A percentile compares a stretch with the other conserved stretches of the same genome.
Conservation (phyloP, 2,329 filamentous ascomycete genomes). For the Epicoccum sorghinum region DNA sequence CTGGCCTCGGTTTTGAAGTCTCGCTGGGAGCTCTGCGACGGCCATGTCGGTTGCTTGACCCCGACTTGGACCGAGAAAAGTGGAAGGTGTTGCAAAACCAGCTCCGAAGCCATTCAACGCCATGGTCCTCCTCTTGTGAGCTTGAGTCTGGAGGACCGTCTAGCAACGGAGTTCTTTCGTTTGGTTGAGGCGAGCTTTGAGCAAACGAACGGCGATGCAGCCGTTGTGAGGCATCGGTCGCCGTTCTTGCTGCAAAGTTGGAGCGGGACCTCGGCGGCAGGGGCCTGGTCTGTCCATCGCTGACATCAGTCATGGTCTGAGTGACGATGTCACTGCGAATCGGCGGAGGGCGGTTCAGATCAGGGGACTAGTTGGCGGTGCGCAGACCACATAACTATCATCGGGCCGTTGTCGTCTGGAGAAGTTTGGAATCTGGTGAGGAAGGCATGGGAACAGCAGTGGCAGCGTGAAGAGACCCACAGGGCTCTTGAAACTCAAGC, state of each 20-base stretch:
- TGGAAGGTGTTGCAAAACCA: conserved; percentile 35
- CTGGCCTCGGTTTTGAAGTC: conserved; percentile 38
- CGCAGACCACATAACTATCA: conserved; percentile 3
- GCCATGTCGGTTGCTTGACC: conserved; percentile 15
- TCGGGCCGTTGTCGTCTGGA: conserved; percentile 9
- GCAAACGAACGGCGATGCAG: conserved; percentile 49
- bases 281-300: conserved; percentile 29
- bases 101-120: conserved; percentile 26
- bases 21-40: conserved; percentile 34
- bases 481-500: not conserved
- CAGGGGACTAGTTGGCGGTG: conserved; percentile 21
- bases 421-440: not conserved
- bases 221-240: conserved; percentile 53
- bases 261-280: conserved; percentile 44
- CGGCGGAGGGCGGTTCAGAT: conserved; percentile 20
- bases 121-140: conserved; percentile 26
- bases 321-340: conserved; percentile 10
- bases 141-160: conserved; percentile 4
- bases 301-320: conserved; percentile 35
- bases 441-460: conserved; percentile 1
- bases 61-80: conserved; percentile 18
- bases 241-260: conserved; percentile 54
- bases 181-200: conserved; percentile 33
- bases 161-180: conserved; percentile 46
- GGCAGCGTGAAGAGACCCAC: not conserved